Evolutionary conservation across 2,329 filamentous ascomycete genomes (phyloP), one percentile per base, ranked within the genome.

Genomic region (Trichoderma afroharzianum): DNA sequence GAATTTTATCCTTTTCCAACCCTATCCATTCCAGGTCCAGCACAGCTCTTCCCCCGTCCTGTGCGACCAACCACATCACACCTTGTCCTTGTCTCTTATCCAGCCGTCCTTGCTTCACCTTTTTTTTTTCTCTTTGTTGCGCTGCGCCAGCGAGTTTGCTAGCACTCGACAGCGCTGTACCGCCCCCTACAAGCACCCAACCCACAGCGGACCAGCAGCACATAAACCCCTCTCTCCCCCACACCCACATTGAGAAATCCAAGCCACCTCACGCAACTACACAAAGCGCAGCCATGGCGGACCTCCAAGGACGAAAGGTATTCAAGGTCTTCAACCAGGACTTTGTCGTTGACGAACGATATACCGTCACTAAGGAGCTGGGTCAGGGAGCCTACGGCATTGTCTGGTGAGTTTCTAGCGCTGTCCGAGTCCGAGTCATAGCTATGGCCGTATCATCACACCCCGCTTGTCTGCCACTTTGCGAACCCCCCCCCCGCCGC

Each of bases 261-360:
- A 61, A 50, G 39, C 28, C 9, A 61, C 28, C 36, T 69, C 39
- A 62, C 57, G 26, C 66, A 69, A 36, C 55, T 30, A 68, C n/a
- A 9, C 57, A 30, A 39, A 39, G 55, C 67, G 50, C 50, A 67
- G 53, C 72, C 76, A 83, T 83, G 82, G 76, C 79, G 71, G 82
- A 84, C 72, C 80, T 84, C 58, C 79, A 84, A 75, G 81, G 82
- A 80, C 92, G 94, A 84, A 98, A 97, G 88, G 90, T 95, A 83
- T 98, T 97, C 88, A 97, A 97, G 91, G 95, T 99, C 82, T 99
- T 99, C 86, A 98, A 98, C 87, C 96, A 99, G 81, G 96, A 99
- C 86, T 99, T 99, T 81, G 91, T 98, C 77, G 96, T 98, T 79
- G 96, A 98, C 81, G 95, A 98, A 84, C 91, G 95, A 78, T 99